These are phyloP conservation scores for Fraxinus anomala DNA, from an alignment of 257 asterid genomes.

Conservation along the genomic window DNA sequence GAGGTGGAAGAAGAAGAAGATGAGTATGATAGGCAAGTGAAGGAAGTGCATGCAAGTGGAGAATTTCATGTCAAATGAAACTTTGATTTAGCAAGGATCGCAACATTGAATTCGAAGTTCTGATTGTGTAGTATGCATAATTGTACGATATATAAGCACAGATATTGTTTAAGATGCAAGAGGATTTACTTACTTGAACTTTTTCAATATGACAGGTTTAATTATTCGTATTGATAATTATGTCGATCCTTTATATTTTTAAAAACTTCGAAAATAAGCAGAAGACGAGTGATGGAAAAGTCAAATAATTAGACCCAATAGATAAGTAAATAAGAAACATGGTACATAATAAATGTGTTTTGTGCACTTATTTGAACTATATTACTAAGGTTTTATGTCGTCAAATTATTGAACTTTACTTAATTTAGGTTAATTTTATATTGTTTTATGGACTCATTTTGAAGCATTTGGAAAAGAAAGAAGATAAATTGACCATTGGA, in stretches of 20 bases:
- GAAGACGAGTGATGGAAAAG: slow-evolving; percentile 62
- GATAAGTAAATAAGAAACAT: too few relatives aligned
- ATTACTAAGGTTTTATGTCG: too few relatives aligned
- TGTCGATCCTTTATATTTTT: not conserved
- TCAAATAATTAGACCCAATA: slow-evolving; percentile 38
- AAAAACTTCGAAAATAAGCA: slow-evolving; percentile 23
- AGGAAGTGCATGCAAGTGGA: slow-evolving; percentile 75
- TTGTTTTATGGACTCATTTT: too few relatives aligned
- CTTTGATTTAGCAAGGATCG: not conserved
- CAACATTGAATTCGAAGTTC: slow-evolving; percentile 2
- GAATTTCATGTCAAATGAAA: slow-evolving; percentile 45
- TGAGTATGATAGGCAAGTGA: slow-evolving; percentile 67
- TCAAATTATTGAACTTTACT: too few relatives aligned
- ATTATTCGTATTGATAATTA: not conserved
- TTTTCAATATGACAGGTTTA: too few relatives aligned
- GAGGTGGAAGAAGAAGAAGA: slow-evolving; percentile 46
- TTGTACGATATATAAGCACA: not conserved
- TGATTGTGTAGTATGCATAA: slow-evolving; percentile 2
- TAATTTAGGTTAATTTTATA: too few relatives aligned
- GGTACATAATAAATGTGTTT: too few relatives aligned
- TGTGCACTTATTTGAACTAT: too few relatives aligned
- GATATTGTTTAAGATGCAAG: not conserved
- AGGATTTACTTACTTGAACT: not conserved
- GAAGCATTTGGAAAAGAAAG: too few relatives aligned
- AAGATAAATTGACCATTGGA: too few relatives aligned